Conservation (phyloP, 2,329 filamentous ascomycete genomes). For the Nannizzia gypsea region DNA sequence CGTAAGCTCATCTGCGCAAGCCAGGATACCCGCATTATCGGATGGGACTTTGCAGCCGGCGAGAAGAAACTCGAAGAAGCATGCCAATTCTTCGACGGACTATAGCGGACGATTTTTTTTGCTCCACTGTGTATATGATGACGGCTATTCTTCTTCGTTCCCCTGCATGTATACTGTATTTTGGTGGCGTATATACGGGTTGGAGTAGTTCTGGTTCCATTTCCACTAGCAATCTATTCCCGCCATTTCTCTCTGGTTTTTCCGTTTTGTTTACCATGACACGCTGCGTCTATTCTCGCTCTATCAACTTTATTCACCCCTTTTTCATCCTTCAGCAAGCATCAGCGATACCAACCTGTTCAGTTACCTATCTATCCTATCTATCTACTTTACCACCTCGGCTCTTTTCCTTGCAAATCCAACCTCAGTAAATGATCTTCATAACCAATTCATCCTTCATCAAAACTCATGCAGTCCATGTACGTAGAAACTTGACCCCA, state of each 20-base stretch:
- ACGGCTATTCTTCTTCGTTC: background rate
- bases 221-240: too few relatives aligned
- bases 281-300: background rate
- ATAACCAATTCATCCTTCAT: background rate
- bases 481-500: too few relatives aligned
- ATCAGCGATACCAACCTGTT: background rate
- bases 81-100: slow-evolving; percentile 58
- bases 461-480: background rate
- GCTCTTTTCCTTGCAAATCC: too few relatives aligned
- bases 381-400: too few relatives aligned
- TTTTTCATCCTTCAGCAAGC: background rate
- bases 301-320: background rate
- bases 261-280: too few relatives aligned
- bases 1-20: slow-evolving; percentile 88
- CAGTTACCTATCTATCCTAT: background rate
- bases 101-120: slow-evolving; percentile 18
- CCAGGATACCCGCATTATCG: slow-evolving; percentile 81
- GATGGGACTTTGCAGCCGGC: slow-evolving; percentile 92
- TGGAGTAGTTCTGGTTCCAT: too few relatives aligned
- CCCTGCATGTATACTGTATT: too few relatives aligned
- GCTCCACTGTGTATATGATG: background rate
- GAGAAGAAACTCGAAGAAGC: slow-evolving; percentile 70
- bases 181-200: too few relatives aligned
- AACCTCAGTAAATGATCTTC: background rate
- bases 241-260: too few relatives aligned